A percentile compares a stretch with the other conserved stretches of the same genome.
Conservation (phyloP, 2,329 filamentous ascomycete species). For the Chaetomiaceae sp. region DNA sequence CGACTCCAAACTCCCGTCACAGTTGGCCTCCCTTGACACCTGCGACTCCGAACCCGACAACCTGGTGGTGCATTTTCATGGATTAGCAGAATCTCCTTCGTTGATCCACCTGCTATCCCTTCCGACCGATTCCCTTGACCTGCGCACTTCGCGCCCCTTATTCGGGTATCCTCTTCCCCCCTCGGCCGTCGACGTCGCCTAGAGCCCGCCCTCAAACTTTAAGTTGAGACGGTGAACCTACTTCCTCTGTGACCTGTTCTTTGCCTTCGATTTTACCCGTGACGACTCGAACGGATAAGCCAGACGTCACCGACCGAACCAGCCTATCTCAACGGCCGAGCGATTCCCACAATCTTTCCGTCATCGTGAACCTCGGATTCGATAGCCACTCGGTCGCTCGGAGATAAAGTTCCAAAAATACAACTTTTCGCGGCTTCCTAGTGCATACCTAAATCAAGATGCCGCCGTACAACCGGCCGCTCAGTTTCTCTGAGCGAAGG, state of each 20-base stretch:
- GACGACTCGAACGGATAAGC: neutral
- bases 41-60: neutral
- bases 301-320: slow-evolving; percentile 10
- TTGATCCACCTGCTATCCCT: slow-evolving; percentile 5
- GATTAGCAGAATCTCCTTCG: slow-evolving; percentile 2
- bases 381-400: no score
- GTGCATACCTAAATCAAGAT: slow-evolving; percentile 34
- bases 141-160: slow-evolving; percentile 1
- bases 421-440: slow-evolving; percentile 34
- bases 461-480: slow-evolving; percentile 44
- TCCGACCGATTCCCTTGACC: slow-evolving; percentile 6
- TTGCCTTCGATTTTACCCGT: neutral
- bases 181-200: neutral
- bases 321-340: no score
- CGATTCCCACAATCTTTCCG: no score
- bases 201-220: neutral
- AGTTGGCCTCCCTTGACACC: slow-evolving; percentile 11
- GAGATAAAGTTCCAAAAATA: neutral
- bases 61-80: slow-evolving; percentile 2
- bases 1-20: neutral
- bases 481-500: slow-evolving; percentile 59
- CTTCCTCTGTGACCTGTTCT: neutral
- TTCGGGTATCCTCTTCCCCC: neutral
- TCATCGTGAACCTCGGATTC: no score
- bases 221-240: neutral